Evolutionary conservation across 371 early-diverging fungal species (phyloP), one percentile per base, ranked within the genome.

Genomic region (Mucor piriformis): DNA sequence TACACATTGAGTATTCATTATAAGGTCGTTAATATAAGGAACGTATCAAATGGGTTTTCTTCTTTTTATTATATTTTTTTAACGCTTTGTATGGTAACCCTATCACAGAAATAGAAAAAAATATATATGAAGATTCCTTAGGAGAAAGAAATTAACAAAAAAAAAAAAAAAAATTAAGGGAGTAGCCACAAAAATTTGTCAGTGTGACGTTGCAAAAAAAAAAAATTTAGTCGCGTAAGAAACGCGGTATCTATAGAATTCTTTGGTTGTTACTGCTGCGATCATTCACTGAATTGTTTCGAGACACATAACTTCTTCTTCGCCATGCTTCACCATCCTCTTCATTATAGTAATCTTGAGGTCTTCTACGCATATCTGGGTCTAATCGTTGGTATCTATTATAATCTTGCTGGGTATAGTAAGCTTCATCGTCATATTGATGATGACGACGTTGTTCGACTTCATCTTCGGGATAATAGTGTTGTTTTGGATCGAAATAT

Each of bases 1-100:
- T 48, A 60, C 61, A 46, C 54, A 48, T 47, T 37, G 24, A 18
- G 35, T 46, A 13, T 60, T 53, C 61, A 60, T 60, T 51, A 43
- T 33, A 43, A 50, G 23, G 23, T 33, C 20, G 16, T 29, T 29
- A 29, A 29, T 32, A 33, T 25, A 47, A 57, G 47, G 48, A 47
- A 48, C 16, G 44, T 44, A 23, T 21, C 8, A 11, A 42, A 13
- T 23, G 7, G n/a, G n/a, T n/a, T n/a, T n/a, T 29, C 29, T 4
- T 29, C 29, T 5, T 4, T 23, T 33, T 32, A 29, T 29, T 29
- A 29, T 29, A 29, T 29, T 4, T 29, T 29, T 29, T 29, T 6
- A 29, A 6, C 29, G 29, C 29, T 40, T 40, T 40, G 42, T 40
- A 40, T 40, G 42, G 15, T 40, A 40, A 40, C 18, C 20, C 12